Percentiles rank a stretch among this genome's conserved stretches.
These are phyloP conservation scores for Aspergillus biplanus DNA, from an alignment of 495 filamentous ascomycete genomes.

Conservation along the genomic window DNA sequence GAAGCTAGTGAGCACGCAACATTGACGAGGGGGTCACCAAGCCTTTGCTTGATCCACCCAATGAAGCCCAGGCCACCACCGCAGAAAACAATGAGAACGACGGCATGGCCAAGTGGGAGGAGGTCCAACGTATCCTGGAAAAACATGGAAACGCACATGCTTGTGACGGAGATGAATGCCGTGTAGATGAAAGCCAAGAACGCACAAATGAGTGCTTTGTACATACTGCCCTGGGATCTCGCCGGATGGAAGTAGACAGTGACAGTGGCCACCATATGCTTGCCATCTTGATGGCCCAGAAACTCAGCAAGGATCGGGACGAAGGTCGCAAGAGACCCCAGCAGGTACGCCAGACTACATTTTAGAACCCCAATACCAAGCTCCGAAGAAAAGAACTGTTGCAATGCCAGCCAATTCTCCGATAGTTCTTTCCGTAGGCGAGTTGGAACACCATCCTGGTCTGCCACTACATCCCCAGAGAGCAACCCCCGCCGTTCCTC, in stretches of 20 bases:
- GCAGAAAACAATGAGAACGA: slow-evolving; percentile 86
- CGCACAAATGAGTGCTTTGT: slow-evolving; percentile 84
- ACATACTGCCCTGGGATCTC: slow-evolving; percentile 86
- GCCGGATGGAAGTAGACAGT: slow-evolving; percentile 98
- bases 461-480: slow-evolving; percentile 30
- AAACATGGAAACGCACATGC: slow-evolving; percentile 83
- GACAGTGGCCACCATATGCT: slow-evolving; percentile 92
- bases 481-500: slow-evolving; percentile 48
- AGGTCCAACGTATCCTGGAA: slow-evolving; percentile 67
- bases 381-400: slow-evolving; percentile 53
- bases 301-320: slow-evolving; percentile 70
- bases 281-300: slow-evolving; percentile 87
- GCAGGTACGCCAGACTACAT: slow-evolving; percentile 88
- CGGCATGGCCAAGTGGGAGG: slow-evolving; percentile 71
- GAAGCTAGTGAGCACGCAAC: slow-evolving; percentile 88
- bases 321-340: slow-evolving; percentile 89
- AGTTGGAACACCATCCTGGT: slow-evolving; percentile 24
- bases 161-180: slow-evolving; percentile 75
- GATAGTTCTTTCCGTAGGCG: slow-evolving; percentile 17
- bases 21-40: slow-evolving; percentile 85
- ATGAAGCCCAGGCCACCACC: slow-evolving; percentile 88
- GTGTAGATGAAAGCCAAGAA: slow-evolving; percentile 82
- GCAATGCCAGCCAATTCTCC: slow-evolving; percentile 26
- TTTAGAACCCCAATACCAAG: slow-evolving; percentile 81
- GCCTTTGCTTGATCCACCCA: slow-evolving; percentile 88